Evolutionary conservation across 2,329 filamentous ascomycete genomes (phyloP).

Genomic region (Colletotrichum melonis): DNA sequence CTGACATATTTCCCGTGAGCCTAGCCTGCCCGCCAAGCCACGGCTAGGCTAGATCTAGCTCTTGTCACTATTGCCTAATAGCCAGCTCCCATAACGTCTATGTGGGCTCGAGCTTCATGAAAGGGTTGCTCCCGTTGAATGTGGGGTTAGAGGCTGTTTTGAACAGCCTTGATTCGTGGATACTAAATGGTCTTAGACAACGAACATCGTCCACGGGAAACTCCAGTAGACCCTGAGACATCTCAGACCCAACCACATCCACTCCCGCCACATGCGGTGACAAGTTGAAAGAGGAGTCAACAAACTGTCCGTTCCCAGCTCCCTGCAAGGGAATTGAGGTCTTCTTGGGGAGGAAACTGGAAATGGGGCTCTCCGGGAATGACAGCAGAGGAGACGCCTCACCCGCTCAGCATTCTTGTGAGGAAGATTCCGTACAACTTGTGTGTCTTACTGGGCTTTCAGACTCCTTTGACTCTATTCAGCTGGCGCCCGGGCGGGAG

Average conservation of each 20-base stretch:
- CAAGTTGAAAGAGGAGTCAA: background rate
- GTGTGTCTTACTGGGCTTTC: background rate
- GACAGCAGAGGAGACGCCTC: slow-evolving; percentile 13
- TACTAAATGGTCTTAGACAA: background rate
- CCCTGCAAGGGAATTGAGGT: background rate
- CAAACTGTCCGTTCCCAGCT: slow-evolving; percentile 11
- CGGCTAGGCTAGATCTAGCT: background rate
- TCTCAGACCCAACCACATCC: background rate
- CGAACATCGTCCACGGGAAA: slow-evolving; percentile 1
- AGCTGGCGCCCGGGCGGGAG: background rate
- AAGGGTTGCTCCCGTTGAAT: slow-evolving; percentile 22
- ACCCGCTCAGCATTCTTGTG: slow-evolving; percentile 8
- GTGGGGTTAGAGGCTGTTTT: slow-evolving; percentile 1
- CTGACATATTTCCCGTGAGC: slow-evolving; percentile 11
- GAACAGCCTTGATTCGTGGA: background rate
- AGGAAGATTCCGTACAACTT: background rate
- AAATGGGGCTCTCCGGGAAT: background rate
- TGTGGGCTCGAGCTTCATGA: background rate
- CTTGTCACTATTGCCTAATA: background rate
- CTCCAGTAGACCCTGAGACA: slow-evolving; percentile 4
- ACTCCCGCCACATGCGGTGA: background rate
- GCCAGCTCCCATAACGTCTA: slow-evolving; percentile 12
- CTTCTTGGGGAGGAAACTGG: background rate
- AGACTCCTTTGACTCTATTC: background rate
- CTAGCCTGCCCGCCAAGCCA: slow-evolving; percentile 4